Base-by-base conservation (phyloP, 768 basidiomycete genomes). In the Megacollybia marginata region DNA sequence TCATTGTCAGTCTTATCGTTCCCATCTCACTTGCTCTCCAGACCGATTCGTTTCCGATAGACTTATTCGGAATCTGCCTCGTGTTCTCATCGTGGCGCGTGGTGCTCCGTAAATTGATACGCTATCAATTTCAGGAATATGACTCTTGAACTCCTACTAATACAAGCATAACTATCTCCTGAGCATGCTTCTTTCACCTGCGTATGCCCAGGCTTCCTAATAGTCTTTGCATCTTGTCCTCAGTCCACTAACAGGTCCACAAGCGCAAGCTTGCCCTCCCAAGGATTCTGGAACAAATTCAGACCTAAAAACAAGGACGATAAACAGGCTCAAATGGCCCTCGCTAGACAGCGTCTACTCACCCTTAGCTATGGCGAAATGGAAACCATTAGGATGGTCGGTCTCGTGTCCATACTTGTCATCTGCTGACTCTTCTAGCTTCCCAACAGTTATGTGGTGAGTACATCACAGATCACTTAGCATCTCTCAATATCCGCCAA, bases 331-430 rank as follows among this genome's bases (percentile, higher is more conserved):
- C 76, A 76, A 18, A 85, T 87, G 82, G 78, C 85, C 3, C 74
- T 90, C 57, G 73, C 83, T 20, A 70, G 87, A 48, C 84, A 85
- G 56, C 80, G 85, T 52, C 78, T 89, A 55, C 74, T 92, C 57
- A 92, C 90, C 51, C 79, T 92, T 51, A 82, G 80, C 9, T 88
- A 83, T 63, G 85, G 74, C 48, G 90, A 92, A 35, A 88, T 90
- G 83, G 90, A 92, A 68, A 92, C 90, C 8, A 75, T 92, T 51
- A 75, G 83, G 55, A 80, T 85, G 73, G 85, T 83, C 49, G 16
- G 15, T 46, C 18, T 48, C 18, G 44, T 33, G 40, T 16, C 34
- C 49, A 48, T 55, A 53, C 31, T 51, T 38, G 40, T 33, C 34
- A 33, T 19, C 45, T 45, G 35, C 57, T 60, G 44, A 56, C 47